phyloP scores from a whole-genome alignment of 345 rosid species.

The Capsella bursapastoris region DNA sequence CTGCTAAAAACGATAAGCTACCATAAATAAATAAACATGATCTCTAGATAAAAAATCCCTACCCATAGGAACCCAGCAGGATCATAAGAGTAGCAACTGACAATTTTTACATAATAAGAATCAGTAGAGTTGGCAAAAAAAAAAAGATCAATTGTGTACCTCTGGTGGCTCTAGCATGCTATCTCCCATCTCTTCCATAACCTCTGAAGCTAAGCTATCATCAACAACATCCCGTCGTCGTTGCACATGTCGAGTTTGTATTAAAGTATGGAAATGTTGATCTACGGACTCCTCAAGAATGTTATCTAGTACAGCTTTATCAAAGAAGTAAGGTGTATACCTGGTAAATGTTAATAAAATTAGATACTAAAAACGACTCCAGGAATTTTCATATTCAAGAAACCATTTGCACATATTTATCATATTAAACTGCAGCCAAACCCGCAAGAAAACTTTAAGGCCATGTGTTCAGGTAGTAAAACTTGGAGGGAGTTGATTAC shows the following conservation, averaged over 20 bases:
- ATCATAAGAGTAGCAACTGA: constrained; percentile 17
- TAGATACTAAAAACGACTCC: constrained; percentile 16
- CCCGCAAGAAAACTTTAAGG: not conserved
- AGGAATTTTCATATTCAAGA: not conserved
- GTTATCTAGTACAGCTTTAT: constrained; percentile 88
- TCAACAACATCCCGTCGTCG: constrained; percentile 83
- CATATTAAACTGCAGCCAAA: constrained; percentile 12
- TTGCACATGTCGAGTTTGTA: constrained; percentile 87
- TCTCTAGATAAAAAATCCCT: constrained; percentile 1
- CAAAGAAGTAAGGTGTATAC: constrained; percentile 97
- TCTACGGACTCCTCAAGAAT: constrained; percentile 96
- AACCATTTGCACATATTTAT: not conserved
- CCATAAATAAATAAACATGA: not conserved
- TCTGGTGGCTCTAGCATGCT: constrained; percentile 88
- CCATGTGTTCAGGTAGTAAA: not conserved
- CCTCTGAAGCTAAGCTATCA: constrained; percentile 76
- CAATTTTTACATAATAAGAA: not conserved
- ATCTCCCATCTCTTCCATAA: constrained; percentile 89
- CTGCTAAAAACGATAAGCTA: constrained; percentile 2
- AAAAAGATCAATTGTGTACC: constrained; percentile 52
- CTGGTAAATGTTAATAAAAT: constrained; percentile 47
- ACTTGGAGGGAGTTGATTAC: constrained; percentile 9
- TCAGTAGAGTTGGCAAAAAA: too few species aligned
- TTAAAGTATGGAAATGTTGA: constrained; percentile 84
- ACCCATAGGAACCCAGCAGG: not conserved